These are phyloP conservation scores for Urostyla sp. DNA, from an alignment of 73 alveolate species.

Conservation along the genomic window DNA sequence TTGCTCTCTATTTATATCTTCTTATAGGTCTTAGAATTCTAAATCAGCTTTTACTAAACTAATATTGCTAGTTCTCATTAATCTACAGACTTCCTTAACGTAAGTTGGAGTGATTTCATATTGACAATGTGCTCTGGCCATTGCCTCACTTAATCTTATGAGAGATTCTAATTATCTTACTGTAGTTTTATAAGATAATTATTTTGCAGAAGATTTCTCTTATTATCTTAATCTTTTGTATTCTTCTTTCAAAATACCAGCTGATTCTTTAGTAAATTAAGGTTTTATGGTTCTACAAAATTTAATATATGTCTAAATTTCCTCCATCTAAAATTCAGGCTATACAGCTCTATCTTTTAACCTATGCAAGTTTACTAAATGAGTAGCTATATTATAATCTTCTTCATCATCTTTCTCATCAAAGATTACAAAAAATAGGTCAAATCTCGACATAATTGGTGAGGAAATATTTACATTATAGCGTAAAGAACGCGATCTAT, in stretches of 20 bases:
- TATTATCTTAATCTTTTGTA: slow-evolving; percentile 89
- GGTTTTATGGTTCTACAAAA: slow-evolving; percentile 96
- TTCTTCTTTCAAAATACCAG: slow-evolving; percentile 83
- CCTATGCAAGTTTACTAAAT: slow-evolving; percentile 91
- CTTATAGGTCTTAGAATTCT: slow-evolving; percentile 60
- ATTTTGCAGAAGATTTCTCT: slow-evolving; percentile 83
- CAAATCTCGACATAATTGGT: slow-evolving; percentile 99
- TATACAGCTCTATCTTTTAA: slow-evolving; percentile 65
- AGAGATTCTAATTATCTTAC: slow-evolving; percentile 98
- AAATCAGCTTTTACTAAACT: slow-evolving; percentile 84
- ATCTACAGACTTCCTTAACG: slow-evolving; percentile 93
- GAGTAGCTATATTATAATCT: slow-evolving; percentile 90
- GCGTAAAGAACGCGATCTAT: slow-evolving; percentile 91
- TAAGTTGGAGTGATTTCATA: slow-evolving; percentile 80
- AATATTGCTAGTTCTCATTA: slow-evolving; percentile 85
- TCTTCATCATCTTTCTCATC: slow-evolving; percentile 90
- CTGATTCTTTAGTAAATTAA: slow-evolving; percentile 92
- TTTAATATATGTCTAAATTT: slow-evolving; percentile 89
- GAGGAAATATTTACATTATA: slow-evolving; percentile 96
- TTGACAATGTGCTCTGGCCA: slow-evolving; percentile 94
- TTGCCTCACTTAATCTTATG: slow-evolving; percentile 95
- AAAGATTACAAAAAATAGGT: slow-evolving; percentile 93
- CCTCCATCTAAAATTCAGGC: slow-evolving; percentile 85
- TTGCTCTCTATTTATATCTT: slow-evolving; percentile 11
- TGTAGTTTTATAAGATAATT: slow-evolving; percentile 95